A percentile compares a stretch with the other conserved stretches of the same genome.
These are phyloP conservation scores for Solanum chiquidenum DNA, from an alignment of 257 asterid species.

Conservation along the genomic window DNA sequence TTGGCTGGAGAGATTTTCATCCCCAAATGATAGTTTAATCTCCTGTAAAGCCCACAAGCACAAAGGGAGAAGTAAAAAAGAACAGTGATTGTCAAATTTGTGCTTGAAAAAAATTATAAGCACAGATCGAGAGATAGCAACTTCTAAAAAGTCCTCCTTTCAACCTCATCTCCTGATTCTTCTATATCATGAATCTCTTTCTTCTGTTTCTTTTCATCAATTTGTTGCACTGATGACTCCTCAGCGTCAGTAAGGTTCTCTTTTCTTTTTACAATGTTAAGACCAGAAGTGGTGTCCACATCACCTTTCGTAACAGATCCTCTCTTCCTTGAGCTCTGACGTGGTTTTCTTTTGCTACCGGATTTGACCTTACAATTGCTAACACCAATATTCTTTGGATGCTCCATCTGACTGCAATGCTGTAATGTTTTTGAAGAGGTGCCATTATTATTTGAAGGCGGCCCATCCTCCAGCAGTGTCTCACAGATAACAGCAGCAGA, in stretches of 20 bases:
- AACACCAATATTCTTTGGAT: not conserved
- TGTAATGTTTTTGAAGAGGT: conserved; percentile 6
- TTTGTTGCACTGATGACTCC: not conserved
- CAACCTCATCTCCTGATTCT: conserved; percentile 2
- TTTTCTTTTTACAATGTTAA: conserved; percentile 9
- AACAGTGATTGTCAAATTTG: not conserved
- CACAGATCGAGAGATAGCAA: not conserved
- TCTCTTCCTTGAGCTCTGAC: not conserved
- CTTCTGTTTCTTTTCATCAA: conserved; percentile 1
- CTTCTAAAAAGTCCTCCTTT: not conserved
- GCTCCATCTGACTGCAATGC: not conserved
- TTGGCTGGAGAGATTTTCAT: conserved; percentile 1
- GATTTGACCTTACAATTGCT: not conserved
- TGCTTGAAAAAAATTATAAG: not conserved
- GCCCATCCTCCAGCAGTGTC: not conserved
- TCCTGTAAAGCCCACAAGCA: not conserved
- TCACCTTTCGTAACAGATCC: not conserved
- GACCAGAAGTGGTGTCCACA: not conserved
- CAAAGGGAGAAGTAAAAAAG: not conserved
- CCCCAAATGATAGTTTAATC: not conserved
- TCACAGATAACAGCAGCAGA: not conserved
- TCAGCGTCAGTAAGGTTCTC: conserved; percentile 6
- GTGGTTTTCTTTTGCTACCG: not conserved
- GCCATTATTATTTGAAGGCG: conserved; percentile 4
- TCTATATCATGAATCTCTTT: not conserved